Conservation (phyloP, 257 asterid genomes). For the Paraleonurus japonicus region DNA sequence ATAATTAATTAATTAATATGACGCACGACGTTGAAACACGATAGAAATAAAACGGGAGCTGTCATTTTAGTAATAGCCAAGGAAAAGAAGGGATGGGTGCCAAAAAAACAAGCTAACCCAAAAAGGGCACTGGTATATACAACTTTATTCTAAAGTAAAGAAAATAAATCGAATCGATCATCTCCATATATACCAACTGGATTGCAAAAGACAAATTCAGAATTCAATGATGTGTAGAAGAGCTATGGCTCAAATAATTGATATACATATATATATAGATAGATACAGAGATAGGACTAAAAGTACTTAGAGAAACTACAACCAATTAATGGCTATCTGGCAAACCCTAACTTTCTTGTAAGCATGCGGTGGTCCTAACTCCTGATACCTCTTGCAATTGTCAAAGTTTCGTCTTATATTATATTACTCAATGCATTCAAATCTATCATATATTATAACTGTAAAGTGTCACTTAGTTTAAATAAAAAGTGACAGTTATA, state of each 20-base stretch:
- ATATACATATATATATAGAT: no score
- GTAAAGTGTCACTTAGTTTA: no score
- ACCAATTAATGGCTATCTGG: conserved; percentile 22
- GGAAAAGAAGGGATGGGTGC: neutral
- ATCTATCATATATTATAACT: no score
- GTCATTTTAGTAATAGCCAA: no score
- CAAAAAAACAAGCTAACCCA: conserved; percentile 9
- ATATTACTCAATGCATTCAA: no score
- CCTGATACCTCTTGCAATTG: neutral
- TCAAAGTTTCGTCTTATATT: no score
- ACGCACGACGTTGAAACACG: no score
- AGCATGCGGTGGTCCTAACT: conserved; percentile 20
- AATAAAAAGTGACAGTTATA: no score
- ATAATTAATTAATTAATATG: no score
- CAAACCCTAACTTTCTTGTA: conserved; percentile 24
- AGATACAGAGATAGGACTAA: neutral
- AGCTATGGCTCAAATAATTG: conserved; percentile 23
- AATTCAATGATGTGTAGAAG: conserved; percentile 25
- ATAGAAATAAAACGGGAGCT: no score
- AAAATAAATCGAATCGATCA: conserved; percentile 20
- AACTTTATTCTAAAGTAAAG: conserved; percentile 33
- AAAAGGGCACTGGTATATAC: conserved; percentile 33
- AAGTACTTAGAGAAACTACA: neutral
- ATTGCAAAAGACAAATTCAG: conserved; percentile 25
- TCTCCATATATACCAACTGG: conserved; percentile 23